A percentile compares a stretch with the other conserved stretches of the same genome.
Conservation (phyloP, 352 stramenopile genomes). For the Aphanomyces stellatus region DNA sequence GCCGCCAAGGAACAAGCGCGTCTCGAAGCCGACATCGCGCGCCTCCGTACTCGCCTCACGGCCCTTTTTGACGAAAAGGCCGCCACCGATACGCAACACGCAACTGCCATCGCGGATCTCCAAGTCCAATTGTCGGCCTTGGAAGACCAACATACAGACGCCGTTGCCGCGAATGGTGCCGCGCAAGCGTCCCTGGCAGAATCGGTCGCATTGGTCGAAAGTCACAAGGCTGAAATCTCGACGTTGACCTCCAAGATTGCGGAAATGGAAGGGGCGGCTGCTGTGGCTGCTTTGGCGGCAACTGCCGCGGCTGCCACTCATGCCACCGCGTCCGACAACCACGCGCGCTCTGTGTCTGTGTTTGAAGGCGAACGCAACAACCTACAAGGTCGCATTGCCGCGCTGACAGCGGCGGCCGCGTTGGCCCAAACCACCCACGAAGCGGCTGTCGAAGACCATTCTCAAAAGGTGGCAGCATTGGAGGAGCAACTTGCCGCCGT, state of each 20-base stretch:
- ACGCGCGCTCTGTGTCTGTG: not conserved
- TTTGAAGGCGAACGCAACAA: conserved; percentile 7
- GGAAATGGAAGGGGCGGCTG: not conserved
- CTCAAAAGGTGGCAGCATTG: not conserved
- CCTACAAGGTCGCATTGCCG: not conserved
- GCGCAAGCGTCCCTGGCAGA: not conserved
- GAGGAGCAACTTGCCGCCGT: conserved; percentile 1
- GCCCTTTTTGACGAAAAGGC: conserved; percentile 10
- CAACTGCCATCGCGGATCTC: not conserved
- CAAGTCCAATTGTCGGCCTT: not conserved
- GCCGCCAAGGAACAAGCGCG: conserved; percentile 1
- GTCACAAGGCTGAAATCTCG: not conserved
- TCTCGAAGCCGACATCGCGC: conserved; percentile 13
- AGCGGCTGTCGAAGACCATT: not conserved
- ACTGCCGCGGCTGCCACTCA: not conserved
- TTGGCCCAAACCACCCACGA: not conserved
- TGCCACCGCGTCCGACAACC: not conserved
- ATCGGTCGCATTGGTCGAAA: not conserved
- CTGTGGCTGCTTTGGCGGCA: not conserved
- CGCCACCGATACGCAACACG: not conserved
- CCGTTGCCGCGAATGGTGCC: not conserved
- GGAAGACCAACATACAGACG: not conserved
- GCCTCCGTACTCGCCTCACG: conserved; percentile 3
- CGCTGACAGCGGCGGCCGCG: not conserved
- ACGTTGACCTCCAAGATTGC: not conserved